Base-by-base conservation (phyloP, 1,284 basidiomycete genomes). In the Ustilago cynodontis region DNA sequence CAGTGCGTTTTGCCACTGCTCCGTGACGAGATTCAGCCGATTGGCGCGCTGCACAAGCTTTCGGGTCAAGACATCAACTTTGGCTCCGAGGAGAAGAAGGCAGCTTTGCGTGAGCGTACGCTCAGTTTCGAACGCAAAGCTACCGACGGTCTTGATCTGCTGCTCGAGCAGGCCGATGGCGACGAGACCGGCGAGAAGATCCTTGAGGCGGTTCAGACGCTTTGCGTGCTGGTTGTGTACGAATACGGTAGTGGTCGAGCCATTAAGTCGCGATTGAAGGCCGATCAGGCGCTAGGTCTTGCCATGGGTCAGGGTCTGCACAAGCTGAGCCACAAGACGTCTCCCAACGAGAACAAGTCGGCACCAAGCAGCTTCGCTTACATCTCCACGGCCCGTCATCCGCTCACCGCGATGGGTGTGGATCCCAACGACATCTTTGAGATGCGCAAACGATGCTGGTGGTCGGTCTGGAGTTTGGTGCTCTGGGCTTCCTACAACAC, bases 381-480 rank as follows among this genome's bases (percentile, higher is more conserved):
- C 53, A 49, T 49, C 8, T 71, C 67, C 20, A 74, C 31, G n/a
- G 59, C 61, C 9, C 39, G 31, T 11, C 77, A 71, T 39, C 60
- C 70, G 20, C 68, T 74, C 61, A 65, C 62, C 26, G 58, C 62
- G 41, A 69, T 70, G 64, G 72, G 69, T 33, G 64, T 76, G 14
- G 67, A 72, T 29, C 35, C 64, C 24, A 61, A 56, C 57, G 79
- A 80, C 37, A 60, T 80, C 11, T 78, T 72, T 26, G 80, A 83
- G 72, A 82, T 83, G 80, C 75, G 73, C 66, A 82, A 82, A 59
- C 65, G 79, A 14, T 73, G 75, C 51, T 83, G 82, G 82, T 83
- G 82, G 82, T 78, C 72, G 1, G 72, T 80, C 4, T 83, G 82
- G 82, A 80, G 64, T 31, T 39, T 82, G 57, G 74, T 79, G 28